A percentile compares a stretch with the other conserved stretches of the same genome.
These are phyloP conservation scores for Knufia fluminis DNA, from an alignment of 2,329 filamentous ascomycete species.

Conservation along the genomic window DNA sequence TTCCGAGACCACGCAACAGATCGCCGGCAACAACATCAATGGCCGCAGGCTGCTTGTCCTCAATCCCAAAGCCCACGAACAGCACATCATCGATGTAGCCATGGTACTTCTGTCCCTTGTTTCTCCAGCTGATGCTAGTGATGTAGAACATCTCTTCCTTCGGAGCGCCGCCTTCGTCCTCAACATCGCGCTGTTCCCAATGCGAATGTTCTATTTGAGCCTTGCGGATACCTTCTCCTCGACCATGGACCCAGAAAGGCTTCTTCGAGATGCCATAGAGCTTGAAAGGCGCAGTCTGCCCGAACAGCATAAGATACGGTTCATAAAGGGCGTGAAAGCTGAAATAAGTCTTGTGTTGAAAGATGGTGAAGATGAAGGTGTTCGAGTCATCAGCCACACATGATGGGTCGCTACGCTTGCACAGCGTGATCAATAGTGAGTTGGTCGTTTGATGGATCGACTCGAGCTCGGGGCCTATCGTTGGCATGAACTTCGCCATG, in stretches of 20 bases:
- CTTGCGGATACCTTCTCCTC: conserved; percentile 21
- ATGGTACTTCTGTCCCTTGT: conserved; percentile 40
- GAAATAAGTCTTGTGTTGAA: conserved; percentile 47
- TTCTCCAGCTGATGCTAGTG: conserved; percentile 49
- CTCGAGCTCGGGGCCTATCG: conserved; percentile 29
- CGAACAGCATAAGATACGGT: conserved; percentile 20
- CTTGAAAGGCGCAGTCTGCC: conserved; percentile 15
- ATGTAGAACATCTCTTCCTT: conserved; percentile 50
- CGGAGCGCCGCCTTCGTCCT: conserved; percentile 16
- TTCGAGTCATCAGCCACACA: conserved; percentile 40
- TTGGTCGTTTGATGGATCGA: conserved; percentile 54
- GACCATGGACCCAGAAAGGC: conserved; percentile 49
- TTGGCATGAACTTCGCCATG: conserved; percentile 39
- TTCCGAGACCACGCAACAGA: conserved; percentile 36
- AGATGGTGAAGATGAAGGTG: conserved; percentile 47
- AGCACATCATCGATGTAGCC: conserved; percentile 49
- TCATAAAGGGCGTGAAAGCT: conserved; percentile 33
- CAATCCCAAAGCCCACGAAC: conserved; percentile 48
- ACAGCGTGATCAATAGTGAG: conserved; percentile 48
- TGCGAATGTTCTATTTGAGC: too few relatives aligned
- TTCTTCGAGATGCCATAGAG: conserved; percentile 18
- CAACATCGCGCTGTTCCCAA: background rate
- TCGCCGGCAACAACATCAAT: conserved; percentile 46
- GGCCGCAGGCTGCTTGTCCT: conserved; percentile 41
- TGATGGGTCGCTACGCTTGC: conserved; percentile 36